These are phyloP conservation scores for Fistulifera solaris DNA, from an alignment of 108 stramenopile genomes.

Conservation along the genomic window DNA sequence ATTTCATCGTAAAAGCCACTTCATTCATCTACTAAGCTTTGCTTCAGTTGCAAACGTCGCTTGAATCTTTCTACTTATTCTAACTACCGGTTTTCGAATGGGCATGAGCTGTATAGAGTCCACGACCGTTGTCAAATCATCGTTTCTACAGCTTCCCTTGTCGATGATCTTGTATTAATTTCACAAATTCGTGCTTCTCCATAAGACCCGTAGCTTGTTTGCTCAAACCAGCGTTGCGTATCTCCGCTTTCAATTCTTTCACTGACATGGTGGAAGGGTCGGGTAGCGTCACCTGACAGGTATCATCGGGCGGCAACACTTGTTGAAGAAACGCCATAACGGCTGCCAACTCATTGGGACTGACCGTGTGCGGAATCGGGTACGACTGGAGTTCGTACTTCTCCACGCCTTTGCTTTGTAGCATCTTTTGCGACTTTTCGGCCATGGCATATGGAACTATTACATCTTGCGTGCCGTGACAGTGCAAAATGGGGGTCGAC, in stretches of 20 bases:
- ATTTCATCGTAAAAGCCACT: no score
- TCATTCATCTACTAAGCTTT: no score
- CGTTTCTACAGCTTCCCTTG: no score
- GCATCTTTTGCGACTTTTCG: constrained; percentile 45
- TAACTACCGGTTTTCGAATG: no score
- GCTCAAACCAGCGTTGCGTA: constrained; percentile 71
- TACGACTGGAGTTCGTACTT: constrained; percentile 72
- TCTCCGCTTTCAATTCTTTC: constrained; percentile 88
- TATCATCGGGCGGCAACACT: constrained; percentile 57
- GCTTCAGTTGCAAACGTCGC: no score
- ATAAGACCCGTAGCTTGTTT: constrained; percentile 78
- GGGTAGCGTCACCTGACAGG: constrained; percentile 52
- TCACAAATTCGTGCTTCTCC: constrained; percentile 88
- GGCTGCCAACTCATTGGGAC: constrained; percentile 58
- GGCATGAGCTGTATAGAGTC: no score
- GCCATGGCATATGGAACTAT: constrained; percentile 69
- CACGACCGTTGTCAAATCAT: no score
- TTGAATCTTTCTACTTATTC: no score
- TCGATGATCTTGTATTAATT: constrained; percentile 69
- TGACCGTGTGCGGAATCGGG: constrained; percentile 72
- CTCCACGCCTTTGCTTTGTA: constrained; percentile 46
- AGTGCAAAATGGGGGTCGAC: constrained; percentile 65
- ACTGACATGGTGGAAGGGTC: constrained; percentile 81
- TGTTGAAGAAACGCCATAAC: constrained; percentile 52
- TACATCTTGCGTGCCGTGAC: constrained; percentile 83